Percentiles rank a stretch among this genome's conserved stretches.
Evolutionary conservation across 192 early-diverging fungal species (phyloP).

Genomic region (Coemansia umbellata): DNA sequence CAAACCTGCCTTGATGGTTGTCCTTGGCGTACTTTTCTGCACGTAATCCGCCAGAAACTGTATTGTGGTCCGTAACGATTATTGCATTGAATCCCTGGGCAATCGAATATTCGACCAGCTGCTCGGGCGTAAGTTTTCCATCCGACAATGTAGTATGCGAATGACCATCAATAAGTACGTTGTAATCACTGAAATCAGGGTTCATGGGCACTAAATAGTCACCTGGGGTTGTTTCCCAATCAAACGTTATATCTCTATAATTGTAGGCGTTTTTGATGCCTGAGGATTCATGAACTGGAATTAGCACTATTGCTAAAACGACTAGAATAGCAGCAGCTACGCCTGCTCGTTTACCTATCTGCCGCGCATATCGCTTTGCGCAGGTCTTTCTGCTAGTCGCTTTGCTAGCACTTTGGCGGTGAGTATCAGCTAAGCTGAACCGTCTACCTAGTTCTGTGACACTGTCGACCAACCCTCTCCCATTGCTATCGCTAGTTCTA

Average conservation of each 20-base stretch:
- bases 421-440: too few relatives aligned
- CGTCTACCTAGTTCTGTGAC: too few relatives aligned
- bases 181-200: constrained; percentile 34
- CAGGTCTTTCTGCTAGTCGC: too few relatives aligned
- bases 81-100: constrained; percentile 70
- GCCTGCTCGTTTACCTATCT: constrained; percentile 6
- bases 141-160: constrained; percentile 62
- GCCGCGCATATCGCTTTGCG: not conserved
- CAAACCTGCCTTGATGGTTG: constrained; percentile 52
- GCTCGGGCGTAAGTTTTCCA: constrained; percentile 55
- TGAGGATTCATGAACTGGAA: constrained; percentile 10
- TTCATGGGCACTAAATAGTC: constrained; percentile 22
- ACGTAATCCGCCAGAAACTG: constrained; percentile 56
- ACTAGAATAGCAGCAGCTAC: constrained; percentile 4
- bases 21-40: constrained; percentile 55
- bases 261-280: constrained; percentile 9
- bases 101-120: constrained; percentile 61
- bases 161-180: constrained; percentile 63
- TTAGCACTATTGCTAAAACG: constrained; percentile 9
- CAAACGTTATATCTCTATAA: constrained; percentile 15
- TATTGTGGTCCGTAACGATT: constrained; percentile 70
- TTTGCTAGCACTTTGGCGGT: too few relatives aligned
- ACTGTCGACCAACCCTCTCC: too few relatives aligned
- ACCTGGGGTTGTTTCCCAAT: constrained; percentile 24
- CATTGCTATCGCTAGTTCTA: too few relatives aligned